Evolutionary conservation across 208 protist genomes (phyloP), one percentile per base, ranked within the genome.

Genomic region (Acanthamoeba rhysodes): DNA sequence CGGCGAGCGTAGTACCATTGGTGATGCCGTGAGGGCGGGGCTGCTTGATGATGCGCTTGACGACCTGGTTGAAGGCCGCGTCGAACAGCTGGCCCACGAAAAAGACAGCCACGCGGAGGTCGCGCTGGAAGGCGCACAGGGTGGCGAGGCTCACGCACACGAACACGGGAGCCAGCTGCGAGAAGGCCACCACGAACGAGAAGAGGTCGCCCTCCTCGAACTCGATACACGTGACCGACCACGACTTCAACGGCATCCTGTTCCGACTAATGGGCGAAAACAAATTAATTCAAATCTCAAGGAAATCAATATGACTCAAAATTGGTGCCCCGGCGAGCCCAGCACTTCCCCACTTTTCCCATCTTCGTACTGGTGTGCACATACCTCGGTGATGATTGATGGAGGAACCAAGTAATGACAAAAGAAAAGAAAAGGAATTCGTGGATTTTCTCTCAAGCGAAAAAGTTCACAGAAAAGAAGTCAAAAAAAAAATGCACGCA

Each of bases 21-120:
- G n/a, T 32, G 76, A 55, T 88, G 37, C 87, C 87, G 48, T n/a
- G 27, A 20, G 87, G 87, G 22, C 87, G 87, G 4, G 64, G 59
- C 64, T 93, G 59, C 57, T 93, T 93, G 87, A 93, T 76, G 87
- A 57, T 76, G 37, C 32, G 62, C 87, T 93, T 93, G 87, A 93
- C 50, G 87, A 76, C 62, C 64, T 93, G 53, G 37, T 93, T 93
- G 87, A 93, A 57, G 50, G 64, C 87, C 16, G 48, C 59, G 37
- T 93, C 87, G 41, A 93, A 76, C 7, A 93, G 64, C 64, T 93
- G 87, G 27, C 87, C 87, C 53, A 93, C 24, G 32, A 93, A 76
- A 32, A 68, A 93, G 34, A 93, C 18, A 1, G 55, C 55, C 14
- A 93, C 62, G 20, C 41, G 41, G 87, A 93, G 87, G 41, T 93